Evolutionary conservation across 2,329 filamentous ascomycete genomes (phyloP), one percentile per base, ranked within the genome.

Genomic region (Ophiocordyceps sinensis): DNA sequence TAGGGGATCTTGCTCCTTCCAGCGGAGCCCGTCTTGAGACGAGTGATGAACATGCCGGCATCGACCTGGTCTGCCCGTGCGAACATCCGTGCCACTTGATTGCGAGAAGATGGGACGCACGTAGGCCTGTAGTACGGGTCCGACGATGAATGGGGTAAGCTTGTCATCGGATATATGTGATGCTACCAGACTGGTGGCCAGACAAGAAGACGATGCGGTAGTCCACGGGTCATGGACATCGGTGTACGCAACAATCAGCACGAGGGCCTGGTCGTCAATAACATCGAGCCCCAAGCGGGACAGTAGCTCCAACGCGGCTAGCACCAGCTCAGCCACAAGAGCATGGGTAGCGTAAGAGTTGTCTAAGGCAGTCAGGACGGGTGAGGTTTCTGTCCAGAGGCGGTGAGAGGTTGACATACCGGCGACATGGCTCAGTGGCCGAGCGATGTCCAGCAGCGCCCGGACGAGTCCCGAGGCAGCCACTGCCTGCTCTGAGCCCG

Each of bases 61-160:
- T 10, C 49, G 48, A 8, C 47, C 46, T 13, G 58, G 56, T 29
- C 59, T 45, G 1, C 59, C 58, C 3, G 53, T 52, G 17, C 47
- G 37, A 8, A 56, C 55, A 38, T 56, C 28, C 48, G 49, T 3
- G 75, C 68, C 17, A 67, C 71, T 14, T 12, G 72, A 65, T 43
- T 67, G 69, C 26, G 69, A 67, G 62, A 88, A 87, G 6, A 84
- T 62, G 26, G 79, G 79, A 31, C 77, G 78, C 39, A 88, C 67
- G 51, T 78, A 78, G 50, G 63, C 61, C 45, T 71, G 65, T 4
- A 88, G 70, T 42, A 86, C 64, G 32, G 68, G 61, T n/a, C 68
- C 63, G 15, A 70, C 62, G 48, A 78, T 62, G 48, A 77, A 70
- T 4, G 45, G 21, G n/a, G 45, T 23, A 40, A 52, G 17, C 13